phyloP scores from a whole-genome alignment of 345 rosid species.

The Populus euphratica region DNA sequence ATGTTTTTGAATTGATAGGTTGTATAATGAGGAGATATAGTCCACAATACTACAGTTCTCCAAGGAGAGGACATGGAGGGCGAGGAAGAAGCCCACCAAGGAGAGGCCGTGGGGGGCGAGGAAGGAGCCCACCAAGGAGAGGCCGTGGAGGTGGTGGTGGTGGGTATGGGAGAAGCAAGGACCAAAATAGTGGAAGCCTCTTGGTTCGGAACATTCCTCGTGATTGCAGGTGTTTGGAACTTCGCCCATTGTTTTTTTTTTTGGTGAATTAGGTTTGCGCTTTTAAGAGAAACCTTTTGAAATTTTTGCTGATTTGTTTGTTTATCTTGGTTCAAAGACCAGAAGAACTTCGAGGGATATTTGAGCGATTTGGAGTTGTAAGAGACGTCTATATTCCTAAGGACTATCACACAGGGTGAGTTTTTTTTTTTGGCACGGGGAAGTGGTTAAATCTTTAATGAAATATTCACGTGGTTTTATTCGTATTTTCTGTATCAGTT shows the following conservation, averaged over 20 bases:
- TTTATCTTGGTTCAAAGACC: slow-evolving; percentile 44
- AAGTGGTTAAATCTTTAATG: not conserved
- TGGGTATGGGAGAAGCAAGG: slow-evolving; percentile 73
- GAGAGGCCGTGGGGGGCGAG: slow-evolving; percentile 58
- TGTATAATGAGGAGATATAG: slow-evolving; percentile 83
- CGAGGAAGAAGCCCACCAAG: slow-evolving; percentile 69
- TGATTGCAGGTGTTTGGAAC: slow-evolving; percentile 65
- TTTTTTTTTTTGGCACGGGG: not conserved
- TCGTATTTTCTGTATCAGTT: not conserved
- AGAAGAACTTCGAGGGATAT: slow-evolving; percentile 80
- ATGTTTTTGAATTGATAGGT: slow-evolving; percentile 6
- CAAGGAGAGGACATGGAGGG: slow-evolving; percentile 87
- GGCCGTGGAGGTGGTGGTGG: slow-evolving; percentile 49
- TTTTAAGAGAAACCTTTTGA: not conserved
- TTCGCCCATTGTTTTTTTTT: not conserved
- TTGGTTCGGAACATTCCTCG: slow-evolving; percentile 90
- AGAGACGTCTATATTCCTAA: slow-evolving; percentile 91
- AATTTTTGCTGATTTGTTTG: not conserved
- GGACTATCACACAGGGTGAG: slow-evolving; percentile 92
- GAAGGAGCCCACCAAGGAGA: slow-evolving; percentile 70
- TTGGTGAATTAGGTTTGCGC: not conserved
- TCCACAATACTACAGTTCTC: slow-evolving; percentile 73
- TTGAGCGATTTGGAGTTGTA: slow-evolving; percentile 83
- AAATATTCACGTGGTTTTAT: not conserved
- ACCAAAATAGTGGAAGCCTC: slow-evolving; percentile 70